Percentiles rank a stretch among this genome's conserved stretches.
Conservation (phyloP, 1,284 basidiomycete species). For the Irpex sp. region DNA sequence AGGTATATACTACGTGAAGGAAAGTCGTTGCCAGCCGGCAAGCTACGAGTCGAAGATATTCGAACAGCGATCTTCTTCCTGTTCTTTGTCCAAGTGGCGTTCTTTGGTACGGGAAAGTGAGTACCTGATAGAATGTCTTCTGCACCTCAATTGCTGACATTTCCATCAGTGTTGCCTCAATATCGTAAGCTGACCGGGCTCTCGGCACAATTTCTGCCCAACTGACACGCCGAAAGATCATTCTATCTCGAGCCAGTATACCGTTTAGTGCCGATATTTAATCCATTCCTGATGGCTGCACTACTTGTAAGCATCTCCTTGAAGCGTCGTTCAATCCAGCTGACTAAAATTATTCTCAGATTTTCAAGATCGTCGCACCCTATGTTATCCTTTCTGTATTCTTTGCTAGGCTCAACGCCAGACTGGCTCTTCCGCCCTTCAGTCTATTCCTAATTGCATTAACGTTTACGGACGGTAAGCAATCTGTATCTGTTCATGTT, state of each 20-base stretch:
- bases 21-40: neutral
- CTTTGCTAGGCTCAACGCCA: constrained; percentile 66
- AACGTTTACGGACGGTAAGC: constrained; percentile 68
- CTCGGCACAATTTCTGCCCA: neutral
- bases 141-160: neutral
- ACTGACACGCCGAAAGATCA: constrained; percentile 40
- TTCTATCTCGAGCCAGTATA: constrained; percentile 92
- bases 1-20: neutral
- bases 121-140: constrained; percentile 26
- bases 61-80: constrained; percentile 81
- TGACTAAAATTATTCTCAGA: constrained; percentile 32
- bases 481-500: neutral
- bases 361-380: constrained; percentile 83
- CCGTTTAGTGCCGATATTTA: constrained; percentile 83
- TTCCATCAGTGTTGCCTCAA: constrained; percentile 74
- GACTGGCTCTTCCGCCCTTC: constrained; percentile 68
- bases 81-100: constrained; percentile 85
- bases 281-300: constrained; percentile 81
- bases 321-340: neutral
- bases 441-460: constrained; percentile 75
- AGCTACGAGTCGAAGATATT: constrained; percentile 59
- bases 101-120: constrained; percentile 87
- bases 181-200: constrained; percentile 53
- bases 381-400: constrained; percentile 72
- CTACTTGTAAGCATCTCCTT: constrained; percentile 47